These are phyloP conservation scores for Cephalotrichum gorgonifer DNA, from an alignment of 2,329 filamentous ascomycete species.

Conservation along the genomic window DNA sequence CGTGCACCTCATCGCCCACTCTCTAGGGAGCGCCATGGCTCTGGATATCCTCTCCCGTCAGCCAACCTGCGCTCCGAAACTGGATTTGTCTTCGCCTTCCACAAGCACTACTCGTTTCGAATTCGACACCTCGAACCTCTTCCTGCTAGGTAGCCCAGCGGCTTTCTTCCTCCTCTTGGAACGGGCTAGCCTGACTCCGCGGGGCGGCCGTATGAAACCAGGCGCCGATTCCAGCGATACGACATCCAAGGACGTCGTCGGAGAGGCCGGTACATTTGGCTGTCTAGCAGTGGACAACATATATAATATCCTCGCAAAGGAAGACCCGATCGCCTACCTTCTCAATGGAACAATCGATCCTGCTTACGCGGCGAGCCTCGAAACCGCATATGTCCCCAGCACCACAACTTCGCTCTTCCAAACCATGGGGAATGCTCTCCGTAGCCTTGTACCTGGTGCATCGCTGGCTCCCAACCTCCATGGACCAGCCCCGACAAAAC, in stretches of 20 bases:
- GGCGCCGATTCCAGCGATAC: slow-evolving; percentile 57
- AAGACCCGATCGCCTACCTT: slow-evolving; percentile 76
- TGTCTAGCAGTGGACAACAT: slow-evolving; percentile 92
- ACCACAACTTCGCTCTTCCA: slow-evolving; percentile 55
- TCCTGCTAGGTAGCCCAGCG: slow-evolving; percentile 80
- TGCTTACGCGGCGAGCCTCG: slow-evolving; percentile 65
- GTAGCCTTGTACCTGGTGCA: slow-evolving; percentile 46
- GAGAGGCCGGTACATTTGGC: slow-evolving; percentile 71
- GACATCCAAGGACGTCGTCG: slow-evolving; percentile 51
- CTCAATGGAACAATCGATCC: slow-evolving; percentile 85
- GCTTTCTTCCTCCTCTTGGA: slow-evolving; percentile 91
- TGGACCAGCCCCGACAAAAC: slow-evolving; percentile 12
- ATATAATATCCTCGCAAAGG: slow-evolving; percentile 75
- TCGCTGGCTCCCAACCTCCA: neutral
- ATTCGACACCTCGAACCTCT: slow-evolving; percentile 84
- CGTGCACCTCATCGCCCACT: slow-evolving; percentile 89
- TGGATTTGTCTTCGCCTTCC: slow-evolving; percentile 29
- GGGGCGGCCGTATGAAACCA: slow-evolving; percentile 65
- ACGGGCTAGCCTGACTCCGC: slow-evolving; percentile 59
- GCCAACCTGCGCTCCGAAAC: slow-evolving; percentile 56
- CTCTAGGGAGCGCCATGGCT: slow-evolving; percentile 88
- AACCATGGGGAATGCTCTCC: slow-evolving; percentile 52
- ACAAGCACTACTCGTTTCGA: slow-evolving; percentile 59
- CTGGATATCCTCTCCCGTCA: slow-evolving; percentile 85
- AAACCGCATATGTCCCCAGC: slow-evolving; percentile 68